Evolutionary conservation across 768 basidiomycete species (phyloP).

Genomic region (Leccinum truebloodii): DNA sequence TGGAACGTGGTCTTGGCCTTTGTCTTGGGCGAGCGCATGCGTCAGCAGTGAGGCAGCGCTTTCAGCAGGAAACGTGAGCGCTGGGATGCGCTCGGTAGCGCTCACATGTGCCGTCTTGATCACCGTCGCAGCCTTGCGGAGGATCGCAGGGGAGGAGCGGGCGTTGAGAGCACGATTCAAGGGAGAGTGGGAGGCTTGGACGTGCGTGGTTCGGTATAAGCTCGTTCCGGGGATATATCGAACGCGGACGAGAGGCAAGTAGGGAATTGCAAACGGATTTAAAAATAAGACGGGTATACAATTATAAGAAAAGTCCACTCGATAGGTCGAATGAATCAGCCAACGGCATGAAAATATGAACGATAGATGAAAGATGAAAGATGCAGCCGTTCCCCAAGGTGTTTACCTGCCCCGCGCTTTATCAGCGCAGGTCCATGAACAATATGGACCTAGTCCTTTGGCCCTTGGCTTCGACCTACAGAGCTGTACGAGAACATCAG

Average conservation of each 20-base stretch:
- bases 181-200: slow-evolving; percentile 39
- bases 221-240: slow-evolving; percentile 47
- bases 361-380: neutral
- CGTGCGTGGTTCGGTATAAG: slow-evolving; percentile 44
- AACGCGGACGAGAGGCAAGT: neutral
- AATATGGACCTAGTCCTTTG: slow-evolving; percentile 19
- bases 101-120: slow-evolving; percentile 10
- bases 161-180: slow-evolving; percentile 15
- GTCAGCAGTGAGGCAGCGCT: neutral
- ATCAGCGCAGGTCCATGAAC: slow-evolving; percentile 30
- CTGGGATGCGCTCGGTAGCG: slow-evolving; percentile 11
- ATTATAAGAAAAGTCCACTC: neutral
- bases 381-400: neutral
- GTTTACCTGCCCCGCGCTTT: slow-evolving; percentile 16
- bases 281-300: neutral
- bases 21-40: neutral
- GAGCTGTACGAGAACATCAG: slow-evolving; percentile 14
- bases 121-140: slow-evolving; percentile 8
- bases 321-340: slow-evolving; percentile 4
- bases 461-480: slow-evolving; percentile 24
- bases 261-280: neutral
- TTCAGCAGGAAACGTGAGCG: slow-evolving; percentile 34
- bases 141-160: slow-evolving; percentile 16
- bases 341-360: slow-evolving; percentile 4
- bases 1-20: neutral